phyloP scores from a whole-genome alignment of 192 early-diverging fungal genomes.

The Blastocladiella britannica region DNA sequence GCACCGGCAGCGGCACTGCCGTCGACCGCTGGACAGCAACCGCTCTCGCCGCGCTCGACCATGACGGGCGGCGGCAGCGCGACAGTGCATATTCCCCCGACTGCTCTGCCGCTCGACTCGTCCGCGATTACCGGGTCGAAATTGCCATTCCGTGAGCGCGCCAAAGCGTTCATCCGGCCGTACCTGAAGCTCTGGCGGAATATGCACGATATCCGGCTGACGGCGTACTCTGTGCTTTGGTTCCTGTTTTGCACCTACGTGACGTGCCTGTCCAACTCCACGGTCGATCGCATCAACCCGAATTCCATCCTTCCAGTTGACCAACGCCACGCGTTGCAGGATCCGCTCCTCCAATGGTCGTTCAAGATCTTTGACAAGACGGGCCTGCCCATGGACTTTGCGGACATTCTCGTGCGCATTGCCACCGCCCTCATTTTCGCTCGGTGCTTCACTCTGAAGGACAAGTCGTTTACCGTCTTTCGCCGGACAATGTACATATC shows the following conservation, averaged over 20 bases:
- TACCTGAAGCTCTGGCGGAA: no score
- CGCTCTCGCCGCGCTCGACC: no score
- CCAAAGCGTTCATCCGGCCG: no score
- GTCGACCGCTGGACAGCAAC: no score
- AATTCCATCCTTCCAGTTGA: background rate
- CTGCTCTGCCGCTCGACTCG: no score
- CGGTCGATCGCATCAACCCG: background rate
- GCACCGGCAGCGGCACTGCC: no score
- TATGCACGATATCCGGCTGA: no score
- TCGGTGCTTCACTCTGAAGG: background rate
- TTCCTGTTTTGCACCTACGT: background rate
- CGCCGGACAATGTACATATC: background rate
- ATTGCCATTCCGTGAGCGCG: no score
- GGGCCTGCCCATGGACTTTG: background rate
- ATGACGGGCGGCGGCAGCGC: no score
- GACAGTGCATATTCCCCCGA: no score
- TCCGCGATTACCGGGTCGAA: no score
- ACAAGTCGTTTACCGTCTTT: background rate
- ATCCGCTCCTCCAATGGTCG: background rate
- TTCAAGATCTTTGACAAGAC: background rate
- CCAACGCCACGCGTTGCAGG: background rate
- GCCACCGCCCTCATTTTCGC: background rate
- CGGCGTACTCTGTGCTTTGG: no score
- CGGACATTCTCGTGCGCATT: background rate
- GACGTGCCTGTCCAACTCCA: background rate